Percentiles rank a stretch among this genome's conserved stretches.
Evolutionary conservation across 2,329 filamentous ascomycete species (phyloP).

Genomic region (Endocalyx cinctus): DNA sequence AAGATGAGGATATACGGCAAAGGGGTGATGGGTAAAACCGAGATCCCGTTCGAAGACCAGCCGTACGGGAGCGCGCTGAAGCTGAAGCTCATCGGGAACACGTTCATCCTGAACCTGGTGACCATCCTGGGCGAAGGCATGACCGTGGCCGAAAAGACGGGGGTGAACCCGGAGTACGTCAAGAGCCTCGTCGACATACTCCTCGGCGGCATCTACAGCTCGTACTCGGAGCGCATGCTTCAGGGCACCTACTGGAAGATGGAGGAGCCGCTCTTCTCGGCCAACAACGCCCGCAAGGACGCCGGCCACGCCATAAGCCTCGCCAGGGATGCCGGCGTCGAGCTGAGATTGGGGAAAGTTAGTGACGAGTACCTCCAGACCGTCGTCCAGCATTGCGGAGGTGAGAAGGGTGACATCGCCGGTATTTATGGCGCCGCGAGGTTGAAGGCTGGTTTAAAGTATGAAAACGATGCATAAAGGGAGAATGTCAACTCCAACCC

Average conservation of each 20-base stretch:
- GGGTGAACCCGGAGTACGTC: conserved; percentile 65
- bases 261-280: conserved; percentile 75
- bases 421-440: conserved; percentile 78
- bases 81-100: conserved; percentile 82
- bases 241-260: conserved; percentile 72
- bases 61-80: conserved; percentile 52
- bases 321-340: conserved; percentile 57
- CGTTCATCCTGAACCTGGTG: conserved; percentile 78
- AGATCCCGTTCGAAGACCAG: conserved; percentile 39
- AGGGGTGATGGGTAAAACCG: conserved; percentile 60
- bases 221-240: conserved; percentile 71
- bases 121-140: conserved; percentile 75
- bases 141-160: conserved; percentile 74
- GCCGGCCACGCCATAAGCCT: conserved; percentile 66
- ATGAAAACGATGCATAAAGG: conserved; percentile 55
- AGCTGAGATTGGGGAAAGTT: conserved; percentile 60
- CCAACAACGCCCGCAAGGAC: conserved; percentile 81
- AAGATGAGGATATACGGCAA: conserved; percentile 60
- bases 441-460: conserved; percentile 68
- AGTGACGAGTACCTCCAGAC: conserved; percentile 63
- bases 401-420: conserved; percentile 71
- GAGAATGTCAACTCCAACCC: too few relatives aligned
- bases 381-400: conserved; percentile 62
- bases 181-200: conserved; percentile 68
- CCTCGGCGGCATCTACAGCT: conserved; percentile 71